These are phyloP conservation scores for Cladophialophora chaetospira DNA, from an alignment of 2,329 filamentous ascomycete genomes.

Conservation along the genomic window DNA sequence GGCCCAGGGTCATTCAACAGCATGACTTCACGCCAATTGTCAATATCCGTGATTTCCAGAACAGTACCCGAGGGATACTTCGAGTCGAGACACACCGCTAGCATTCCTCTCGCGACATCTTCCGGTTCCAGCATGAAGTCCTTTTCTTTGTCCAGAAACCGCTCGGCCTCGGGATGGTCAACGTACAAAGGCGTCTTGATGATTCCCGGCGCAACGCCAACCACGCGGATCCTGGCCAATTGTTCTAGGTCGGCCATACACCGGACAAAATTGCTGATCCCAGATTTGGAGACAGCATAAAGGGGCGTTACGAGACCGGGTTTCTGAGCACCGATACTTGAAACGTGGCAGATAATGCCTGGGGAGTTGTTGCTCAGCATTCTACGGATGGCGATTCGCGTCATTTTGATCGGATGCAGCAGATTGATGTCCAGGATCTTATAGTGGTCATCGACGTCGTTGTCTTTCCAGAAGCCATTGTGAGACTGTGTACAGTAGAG, in stretches of 20 bases:
- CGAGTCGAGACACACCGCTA: constrained; percentile 55
- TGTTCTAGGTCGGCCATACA: constrained; percentile 52
- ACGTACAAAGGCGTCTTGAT: constrained; percentile 65
- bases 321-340: constrained; percentile 49
- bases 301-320: constrained; percentile 45
- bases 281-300: constrained; percentile 53
- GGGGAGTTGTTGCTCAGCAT: constrained; percentile 41
- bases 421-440: constrained; percentile 53
- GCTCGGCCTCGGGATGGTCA: constrained; percentile 61
- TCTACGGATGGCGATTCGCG: constrained; percentile 52
- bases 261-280: constrained; percentile 51
- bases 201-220: constrained; percentile 34
- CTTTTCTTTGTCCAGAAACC: constrained; percentile 47
- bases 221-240: constrained; percentile 38
- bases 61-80: constrained; percentile 49
- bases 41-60: constrained; percentile 56
- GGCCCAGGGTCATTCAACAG: constrained; percentile 52
- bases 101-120: constrained; percentile 61
- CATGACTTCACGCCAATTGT: constrained; percentile 52
- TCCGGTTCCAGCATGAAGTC: constrained; percentile 62
- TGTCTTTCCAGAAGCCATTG: constrained; percentile 35
- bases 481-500: neutral
- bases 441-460: constrained; percentile 43
- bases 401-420: constrained; percentile 53
- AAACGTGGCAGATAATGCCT: constrained; percentile 50